Base-by-base conservation (phyloP, 768 basidiomycete genomes). In the Royoungia palumana region DNA sequence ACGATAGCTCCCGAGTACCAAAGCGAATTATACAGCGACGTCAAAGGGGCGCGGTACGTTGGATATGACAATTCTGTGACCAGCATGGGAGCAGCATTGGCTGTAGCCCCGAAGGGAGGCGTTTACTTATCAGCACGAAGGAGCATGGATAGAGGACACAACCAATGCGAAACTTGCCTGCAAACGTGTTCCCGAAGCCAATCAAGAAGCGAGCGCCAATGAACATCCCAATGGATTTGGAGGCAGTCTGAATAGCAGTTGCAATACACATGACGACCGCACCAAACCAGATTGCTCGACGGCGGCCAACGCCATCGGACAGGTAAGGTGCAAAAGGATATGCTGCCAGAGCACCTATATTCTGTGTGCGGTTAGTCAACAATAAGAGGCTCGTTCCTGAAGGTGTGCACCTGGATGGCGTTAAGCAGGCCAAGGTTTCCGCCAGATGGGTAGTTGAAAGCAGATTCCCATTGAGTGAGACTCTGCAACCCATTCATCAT, bases 1-100 rank as follows among this genome's bases (percentile, higher is more conserved):
- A 89, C 62, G 63, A 90, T 88, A 50, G 87, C 77, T 46, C 89
- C 90, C n/a, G 85, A 83, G 61, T 89, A 89, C 89, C 90, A 92
- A 51, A 90, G 80, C 21, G 86, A 82, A 75, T 89, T 89, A 73
- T 87, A 89, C 41, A 81, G 70, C 1, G 87, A 83, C 10, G 87
- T 92, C 51, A 93, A 67, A 17, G 81, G 82, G 12, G 82, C 85
- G 55, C 91, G 89, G 66, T 94, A 83, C 2, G 79, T 73, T 13
- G 90, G 90, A 67, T 91, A 92, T 0, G 89, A 77, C 25, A 93
- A 69, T 67, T 93, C 91, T 38, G 88, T 85, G 49, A 92, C 80
- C 68, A 93, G 70, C 75, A 91, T 79, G 14, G 91, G 89, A 4
- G 89, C 87, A 41, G 88, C 81, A 59, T 81, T 83, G 21, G 80